Conservation (phyloP, 257 asterid genomes). For the Echites panduratus region DNA sequence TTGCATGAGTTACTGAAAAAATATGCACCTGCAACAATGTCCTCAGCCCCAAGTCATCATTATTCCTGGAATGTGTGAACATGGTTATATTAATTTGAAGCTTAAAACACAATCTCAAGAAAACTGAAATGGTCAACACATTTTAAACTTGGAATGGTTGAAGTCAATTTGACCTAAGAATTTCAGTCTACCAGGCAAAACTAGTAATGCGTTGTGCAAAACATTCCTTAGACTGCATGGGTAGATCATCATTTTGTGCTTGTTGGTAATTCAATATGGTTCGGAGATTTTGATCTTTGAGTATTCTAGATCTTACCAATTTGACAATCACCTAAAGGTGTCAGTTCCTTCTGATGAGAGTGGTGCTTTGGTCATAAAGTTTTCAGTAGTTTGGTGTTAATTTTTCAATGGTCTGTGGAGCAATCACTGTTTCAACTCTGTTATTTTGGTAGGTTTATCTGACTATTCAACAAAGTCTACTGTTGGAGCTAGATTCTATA, state of each 20-base stretch:
- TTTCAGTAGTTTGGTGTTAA: background rate
- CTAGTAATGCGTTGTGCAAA: too few species aligned
- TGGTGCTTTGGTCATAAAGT: background rate
- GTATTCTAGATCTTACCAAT: background rate
- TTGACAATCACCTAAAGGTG: background rate
- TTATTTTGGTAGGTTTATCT: background rate
- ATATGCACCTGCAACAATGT: background rate
- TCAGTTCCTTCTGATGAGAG: background rate
- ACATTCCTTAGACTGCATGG: too few species aligned
- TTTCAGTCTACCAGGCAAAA: background rate
- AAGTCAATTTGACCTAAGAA: background rate
- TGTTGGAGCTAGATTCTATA: background rate
- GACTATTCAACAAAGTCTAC: background rate
- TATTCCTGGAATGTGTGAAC: background rate
- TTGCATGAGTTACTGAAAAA: background rate
- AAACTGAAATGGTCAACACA: background rate
- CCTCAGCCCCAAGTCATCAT: background rate
- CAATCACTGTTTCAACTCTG: background rate
- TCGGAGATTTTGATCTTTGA: background rate
- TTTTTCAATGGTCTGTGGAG: background rate
- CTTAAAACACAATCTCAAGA: background rate
- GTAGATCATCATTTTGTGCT: background rate
- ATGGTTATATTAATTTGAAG: background rate
- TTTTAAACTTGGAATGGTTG: background rate
- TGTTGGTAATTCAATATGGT: background rate